A percentile compares a stretch with the other conserved stretches of the same genome.
Evolutionary conservation across 768 basidiomycete genomes (phyloP).

Genomic region (Rubroboletus satanas): DNA sequence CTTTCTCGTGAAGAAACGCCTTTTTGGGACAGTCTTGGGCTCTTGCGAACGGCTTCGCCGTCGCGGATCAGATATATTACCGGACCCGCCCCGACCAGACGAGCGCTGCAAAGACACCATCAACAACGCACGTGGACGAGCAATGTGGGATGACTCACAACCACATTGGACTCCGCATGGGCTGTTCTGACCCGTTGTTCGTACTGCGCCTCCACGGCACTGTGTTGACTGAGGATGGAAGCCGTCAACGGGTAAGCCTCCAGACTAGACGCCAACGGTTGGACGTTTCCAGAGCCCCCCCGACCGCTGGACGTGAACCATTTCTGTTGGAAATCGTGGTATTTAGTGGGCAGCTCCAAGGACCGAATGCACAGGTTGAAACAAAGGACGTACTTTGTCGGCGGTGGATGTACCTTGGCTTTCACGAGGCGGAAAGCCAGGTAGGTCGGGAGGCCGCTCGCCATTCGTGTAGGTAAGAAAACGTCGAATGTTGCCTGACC

Average conservation of each 20-base stretch:
- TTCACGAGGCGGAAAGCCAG: background rate
- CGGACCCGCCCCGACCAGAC: conserved; percentile 25
- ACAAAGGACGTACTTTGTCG: background rate
- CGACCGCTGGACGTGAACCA: conserved; percentile 24
- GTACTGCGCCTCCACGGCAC: conserved; percentile 6
- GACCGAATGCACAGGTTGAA: background rate
- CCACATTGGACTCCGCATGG: conserved; percentile 11
- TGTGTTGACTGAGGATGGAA: conserved; percentile 17
- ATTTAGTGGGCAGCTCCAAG: background rate
- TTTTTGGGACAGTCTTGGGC: background rate
- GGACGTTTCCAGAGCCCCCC: conserved; percentile 26
- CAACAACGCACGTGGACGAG: background rate
- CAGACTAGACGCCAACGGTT: background rate
- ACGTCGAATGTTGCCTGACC: conserved; percentile 21
- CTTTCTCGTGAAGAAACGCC: conserved; percentile 12
- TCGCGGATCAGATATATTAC: conserved; percentile 19
- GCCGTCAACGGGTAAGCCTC: conserved; percentile 22
- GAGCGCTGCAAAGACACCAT: conserved; percentile 13
- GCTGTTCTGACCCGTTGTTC: conserved; percentile 13
- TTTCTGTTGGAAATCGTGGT: background rate
- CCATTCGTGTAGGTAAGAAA: background rate
- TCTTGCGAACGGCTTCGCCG: conserved; percentile 10
- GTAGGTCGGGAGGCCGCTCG: background rate
- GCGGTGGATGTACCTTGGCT: background rate
- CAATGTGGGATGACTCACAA: conserved; percentile 11